Conservation (phyloP, 2,329 filamentous ascomycete species). For the Fusarium redolens region DNA sequence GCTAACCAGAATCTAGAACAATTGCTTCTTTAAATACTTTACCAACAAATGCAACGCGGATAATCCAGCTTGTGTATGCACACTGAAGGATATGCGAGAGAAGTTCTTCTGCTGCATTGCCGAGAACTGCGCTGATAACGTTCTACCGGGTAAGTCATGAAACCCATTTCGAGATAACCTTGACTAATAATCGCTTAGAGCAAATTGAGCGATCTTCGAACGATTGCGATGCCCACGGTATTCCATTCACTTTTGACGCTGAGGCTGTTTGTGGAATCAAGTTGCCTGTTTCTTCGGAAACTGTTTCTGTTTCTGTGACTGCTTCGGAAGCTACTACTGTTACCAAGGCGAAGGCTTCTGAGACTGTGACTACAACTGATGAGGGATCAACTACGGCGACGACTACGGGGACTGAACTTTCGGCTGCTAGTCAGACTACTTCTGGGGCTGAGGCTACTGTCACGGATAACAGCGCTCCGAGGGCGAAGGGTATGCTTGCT, state of each 20-base stretch:
- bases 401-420: neutral
- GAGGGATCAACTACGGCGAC: rapidly evolving
- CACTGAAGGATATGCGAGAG: neutral
- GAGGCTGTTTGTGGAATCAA: constrained; percentile 15
- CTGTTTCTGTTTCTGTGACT: neutral
- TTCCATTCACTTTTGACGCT: constrained; percentile 3
- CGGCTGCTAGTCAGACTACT: neutral
- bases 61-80: constrained; percentile 9
- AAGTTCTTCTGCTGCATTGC: constrained; percentile 13
- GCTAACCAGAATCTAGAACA: neutral
- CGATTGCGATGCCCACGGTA: neutral
- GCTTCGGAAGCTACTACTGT: neutral
- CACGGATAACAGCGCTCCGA: neutral
- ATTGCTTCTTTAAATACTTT: constrained; percentile 9
- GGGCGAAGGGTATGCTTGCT: neutral
- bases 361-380: neutral
- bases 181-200: neutral
- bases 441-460: neutral
- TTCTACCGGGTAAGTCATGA: neutral
- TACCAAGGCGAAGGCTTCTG: neutral
- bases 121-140: neutral
- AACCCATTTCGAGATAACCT: too few species aligned
- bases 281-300: neutral
- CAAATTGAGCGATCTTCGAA: neutral
- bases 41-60: constrained; percentile 12